Conservation (phyloP, 495 filamentous ascomycete genomes). For the Polyplosphaeria fusca region DNA sequence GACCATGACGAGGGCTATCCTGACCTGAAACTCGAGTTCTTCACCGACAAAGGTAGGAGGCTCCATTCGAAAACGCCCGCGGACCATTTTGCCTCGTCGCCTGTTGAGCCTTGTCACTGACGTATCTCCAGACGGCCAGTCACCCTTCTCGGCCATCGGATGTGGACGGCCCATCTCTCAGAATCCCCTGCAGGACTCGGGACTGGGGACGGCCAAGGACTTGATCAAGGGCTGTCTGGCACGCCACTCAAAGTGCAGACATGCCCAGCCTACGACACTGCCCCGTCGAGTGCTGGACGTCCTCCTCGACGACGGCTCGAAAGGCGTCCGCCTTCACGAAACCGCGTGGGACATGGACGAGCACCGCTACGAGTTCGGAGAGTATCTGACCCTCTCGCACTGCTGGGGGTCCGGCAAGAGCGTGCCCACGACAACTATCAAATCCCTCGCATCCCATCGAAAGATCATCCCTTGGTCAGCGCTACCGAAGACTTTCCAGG, state of each 20-base stretch:
- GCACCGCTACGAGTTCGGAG: conserved; percentile 19
- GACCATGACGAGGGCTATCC: conserved; percentile 26
- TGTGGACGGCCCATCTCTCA: conserved; percentile 26
- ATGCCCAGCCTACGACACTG: conserved; percentile 1
- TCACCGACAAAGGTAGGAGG: conserved; percentile 28
- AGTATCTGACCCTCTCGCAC: conserved; percentile 28
- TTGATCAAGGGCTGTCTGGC: conserved; percentile 27
- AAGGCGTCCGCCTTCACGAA: conserved; percentile 24
- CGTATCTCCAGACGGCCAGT: conserved; percentile 26
- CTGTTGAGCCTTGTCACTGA: not conserved
- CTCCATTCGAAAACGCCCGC: too few species aligned
- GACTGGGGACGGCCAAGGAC: conserved; percentile 6
- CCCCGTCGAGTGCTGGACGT: conserved; percentile 26
- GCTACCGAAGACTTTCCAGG: conserved; percentile 27
- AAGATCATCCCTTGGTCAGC: conserved; percentile 27
- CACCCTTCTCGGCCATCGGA: conserved; percentile 32
- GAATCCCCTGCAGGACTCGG: conserved; percentile 20
- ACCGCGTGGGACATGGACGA: conserved; percentile 7
- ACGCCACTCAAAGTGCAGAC: conserved; percentile 20
- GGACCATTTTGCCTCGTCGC: too few species aligned
- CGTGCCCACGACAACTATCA: conserved; percentile 18
- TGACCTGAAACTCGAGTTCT: conserved; percentile 30
- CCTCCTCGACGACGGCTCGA: conserved; percentile 18
- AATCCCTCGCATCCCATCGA: conserved; percentile 11
- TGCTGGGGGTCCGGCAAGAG: conserved; percentile 22